A percentile compares a stretch with the other conserved stretches of the same genome.
phyloP scores from a whole-genome alignment of 2,329 filamentous ascomycete genomes.

The Trichoderma sp. region DNA sequence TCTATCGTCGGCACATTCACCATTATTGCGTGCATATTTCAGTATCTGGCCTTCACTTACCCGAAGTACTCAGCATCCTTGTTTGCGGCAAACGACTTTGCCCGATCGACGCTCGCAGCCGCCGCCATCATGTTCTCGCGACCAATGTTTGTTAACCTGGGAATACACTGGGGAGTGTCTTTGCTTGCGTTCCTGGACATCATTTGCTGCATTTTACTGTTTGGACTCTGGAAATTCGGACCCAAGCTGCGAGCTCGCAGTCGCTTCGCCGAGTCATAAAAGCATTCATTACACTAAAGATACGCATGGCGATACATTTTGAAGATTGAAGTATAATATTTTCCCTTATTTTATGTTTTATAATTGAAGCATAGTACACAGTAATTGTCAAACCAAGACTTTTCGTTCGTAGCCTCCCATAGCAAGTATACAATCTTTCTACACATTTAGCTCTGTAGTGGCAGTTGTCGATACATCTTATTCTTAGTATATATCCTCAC shows the following conservation, averaged over 20 bases:
- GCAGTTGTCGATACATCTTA: too few species aligned
- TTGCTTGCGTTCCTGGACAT: neutral
- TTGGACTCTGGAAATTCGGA: neutral
- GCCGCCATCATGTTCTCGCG: neutral
- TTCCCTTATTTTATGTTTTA: neutral
- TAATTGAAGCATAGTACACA: accelerated
- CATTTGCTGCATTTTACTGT: neutral
- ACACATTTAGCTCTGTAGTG: neutral
- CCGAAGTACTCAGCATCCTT: neutral
- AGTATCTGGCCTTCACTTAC: neutral
- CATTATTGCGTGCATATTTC: neutral
- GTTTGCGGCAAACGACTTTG: neutral
- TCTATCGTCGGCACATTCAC: neutral
- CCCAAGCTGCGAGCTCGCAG: neutral
- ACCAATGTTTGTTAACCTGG: neutral
- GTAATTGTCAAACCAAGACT: neutral
- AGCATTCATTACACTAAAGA: neutral
- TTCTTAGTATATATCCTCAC: too few species aligned
- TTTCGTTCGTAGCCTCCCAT: neutral
- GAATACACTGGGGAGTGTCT: neutral
- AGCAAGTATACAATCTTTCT: neutral
- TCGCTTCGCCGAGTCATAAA: neutral
- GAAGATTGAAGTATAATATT: neutral
- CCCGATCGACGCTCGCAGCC: neutral
- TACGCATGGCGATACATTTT: neutral